Evolutionary conservation across 164 flowering plant genomes (phyloP).

Genomic region (Tetrastigma voinierianum): DNA sequence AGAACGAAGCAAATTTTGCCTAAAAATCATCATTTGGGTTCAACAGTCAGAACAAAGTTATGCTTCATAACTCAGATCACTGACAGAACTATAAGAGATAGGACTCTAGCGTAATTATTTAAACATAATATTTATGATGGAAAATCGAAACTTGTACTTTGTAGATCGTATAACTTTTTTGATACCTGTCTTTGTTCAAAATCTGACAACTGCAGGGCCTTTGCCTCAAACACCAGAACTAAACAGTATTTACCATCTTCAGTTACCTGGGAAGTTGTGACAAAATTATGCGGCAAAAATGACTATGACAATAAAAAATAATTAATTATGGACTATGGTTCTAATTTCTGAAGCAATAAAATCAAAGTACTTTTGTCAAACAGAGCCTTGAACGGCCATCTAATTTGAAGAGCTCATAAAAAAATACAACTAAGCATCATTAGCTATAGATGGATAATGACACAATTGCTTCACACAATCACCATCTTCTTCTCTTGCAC

Average conservation of each 20-base stretch:
- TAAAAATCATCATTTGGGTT: slow-evolving; percentile 13
- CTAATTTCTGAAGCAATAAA: background rate
- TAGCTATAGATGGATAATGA: background rate
- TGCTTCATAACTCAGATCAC: background rate
- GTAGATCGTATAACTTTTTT: background rate
- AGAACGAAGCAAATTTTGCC: slow-evolving; percentile 94
- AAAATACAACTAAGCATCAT: background rate
- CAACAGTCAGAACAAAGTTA: slow-evolving; percentile 2
- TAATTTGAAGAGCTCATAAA: background rate
- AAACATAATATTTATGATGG: background rate
- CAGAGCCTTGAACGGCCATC: background rate
- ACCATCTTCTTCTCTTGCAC: background rate
- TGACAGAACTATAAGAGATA: background rate
- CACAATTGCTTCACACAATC: background rate
- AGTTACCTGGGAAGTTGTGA: slow-evolving; percentile 52
- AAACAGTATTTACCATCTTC: slow-evolving; percentile 85
- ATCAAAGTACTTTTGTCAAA: background rate
- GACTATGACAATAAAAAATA: background rate
- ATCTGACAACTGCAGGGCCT: slow-evolving; percentile 76
- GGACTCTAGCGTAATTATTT: background rate
- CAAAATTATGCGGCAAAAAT: slow-evolving; percentile 4
- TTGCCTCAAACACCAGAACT: slow-evolving; percentile 83
- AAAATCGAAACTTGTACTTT: background rate
- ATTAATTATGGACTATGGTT: background rate
- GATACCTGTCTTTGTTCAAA: slow-evolving; percentile 95